These are phyloP conservation scores for Penicillium aurantiogriseum DNA, from an alignment of 2,329 filamentous ascomycete species.

Conservation along the genomic window DNA sequence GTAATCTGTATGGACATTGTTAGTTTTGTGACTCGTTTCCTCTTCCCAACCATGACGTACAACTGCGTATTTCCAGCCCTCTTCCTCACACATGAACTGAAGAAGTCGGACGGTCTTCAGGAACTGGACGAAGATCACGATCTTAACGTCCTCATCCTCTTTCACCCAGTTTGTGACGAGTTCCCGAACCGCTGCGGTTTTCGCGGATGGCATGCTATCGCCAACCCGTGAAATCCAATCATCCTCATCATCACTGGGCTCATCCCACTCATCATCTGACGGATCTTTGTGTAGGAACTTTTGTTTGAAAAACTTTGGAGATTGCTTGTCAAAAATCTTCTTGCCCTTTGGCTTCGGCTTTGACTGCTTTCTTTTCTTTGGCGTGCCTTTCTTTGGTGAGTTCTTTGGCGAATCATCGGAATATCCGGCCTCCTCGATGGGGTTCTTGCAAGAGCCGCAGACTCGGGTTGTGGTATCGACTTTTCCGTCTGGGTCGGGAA, in stretches of 20 bases:
- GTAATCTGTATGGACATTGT: neutral
- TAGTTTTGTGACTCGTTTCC: neutral
- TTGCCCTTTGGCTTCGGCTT: neutral
- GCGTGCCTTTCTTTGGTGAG: neutral
- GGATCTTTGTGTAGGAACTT: neutral
- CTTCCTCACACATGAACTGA: slow-evolving; percentile 48
- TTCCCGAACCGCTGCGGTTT: neutral
- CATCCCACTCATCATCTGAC: slow-evolving; percentile 11
- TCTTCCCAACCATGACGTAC: neutral
- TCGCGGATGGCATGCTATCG: slow-evolving; percentile 27
- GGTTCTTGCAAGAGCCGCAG: slow-evolving; percentile 15
- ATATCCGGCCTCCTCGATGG: slow-evolving; percentile 8
- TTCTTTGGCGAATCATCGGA: neutral
- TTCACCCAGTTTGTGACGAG: neutral
- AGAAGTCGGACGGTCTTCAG: slow-evolving; percentile 54
- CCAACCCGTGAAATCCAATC: slow-evolving; percentile 30
- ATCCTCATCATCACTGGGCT: slow-evolving; percentile 20
- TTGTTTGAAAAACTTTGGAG: neutral
- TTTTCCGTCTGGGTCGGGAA: slow-evolving; percentile 13
- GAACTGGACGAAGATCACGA: slow-evolving; percentile 62
- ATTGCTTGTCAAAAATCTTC: neutral
- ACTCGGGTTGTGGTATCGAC: slow-evolving; percentile 29
- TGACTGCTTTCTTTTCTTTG: slow-evolving; percentile 1
- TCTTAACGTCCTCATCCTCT: slow-evolving; percentile 51
- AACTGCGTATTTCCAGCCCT: slow-evolving; percentile 28